Evolutionary conservation across 257 asterid genomes (phyloP), one percentile per base, ranked within the genome.

Genomic region (Eustoma russellianum): DNA sequence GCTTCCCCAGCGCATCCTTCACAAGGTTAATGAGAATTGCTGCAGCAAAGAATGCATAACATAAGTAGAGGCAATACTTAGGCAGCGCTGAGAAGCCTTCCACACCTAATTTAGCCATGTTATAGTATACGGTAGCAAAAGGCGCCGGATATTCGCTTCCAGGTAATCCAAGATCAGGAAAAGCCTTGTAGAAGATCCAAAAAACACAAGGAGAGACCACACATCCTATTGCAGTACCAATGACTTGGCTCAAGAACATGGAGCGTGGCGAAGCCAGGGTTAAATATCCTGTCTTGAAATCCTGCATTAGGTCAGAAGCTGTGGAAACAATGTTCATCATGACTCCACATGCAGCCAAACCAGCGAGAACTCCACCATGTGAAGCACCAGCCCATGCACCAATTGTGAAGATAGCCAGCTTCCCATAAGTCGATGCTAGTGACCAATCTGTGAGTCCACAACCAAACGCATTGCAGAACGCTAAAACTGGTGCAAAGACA

Each of bases 361-460:
- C 86, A 0, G 91, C 80, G 2, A 79, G 65, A 14, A 79, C 65
- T 8, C 91, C 91, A 28, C 87, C 87, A 8, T 79, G 71, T 30
- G 80, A 38, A 7, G 77, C 46, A 12, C 84, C 82, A 0, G 77
- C 84, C 87, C 92, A 82, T 57, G 84, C 80, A 8, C 92, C 92
- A 3, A 82, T 63, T 0, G 79, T 77, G 47, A 82, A 82, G 61
- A 82, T 79, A 0, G 92, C 87, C 1, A 82, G 77, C 66, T 79
- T 79, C 12, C 85, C 92, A 0, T 82, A 82, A 0, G 76, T 74
- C 3, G 88, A 68, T 6, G 88, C 91, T 6, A 84, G 58, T 5
- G 85, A 84, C 91, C 91, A 81, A 19, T 84, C 87, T 0, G 91
- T 84, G 16, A 83, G 85, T 15, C 90, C 90, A 49, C 70, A 55